Evolutionary conservation across 83 land plant genomes (phyloP), one percentile per base, ranked within the genome.

Genomic region (Diphasiastrum complanatum): DNA sequence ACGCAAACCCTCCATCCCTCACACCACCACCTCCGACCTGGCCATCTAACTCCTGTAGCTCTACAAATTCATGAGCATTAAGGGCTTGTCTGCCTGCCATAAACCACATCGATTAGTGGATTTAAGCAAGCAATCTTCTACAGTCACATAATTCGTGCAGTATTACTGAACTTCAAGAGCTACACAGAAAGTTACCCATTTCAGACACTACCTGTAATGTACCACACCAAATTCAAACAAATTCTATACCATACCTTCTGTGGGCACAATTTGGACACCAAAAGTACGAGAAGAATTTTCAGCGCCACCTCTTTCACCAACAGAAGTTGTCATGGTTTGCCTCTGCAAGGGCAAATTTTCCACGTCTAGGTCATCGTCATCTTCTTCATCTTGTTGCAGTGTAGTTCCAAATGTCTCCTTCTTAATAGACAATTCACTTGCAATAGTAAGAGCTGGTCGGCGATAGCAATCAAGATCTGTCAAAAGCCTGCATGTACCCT

Each of bases 401-500:
- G 26, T 41, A 20, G 26, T 67, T 45, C 34, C 20, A 47, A 64
- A 22, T n/a, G 57, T 45, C 4, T 73, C 64, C 43, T 60, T 68
- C 18, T 63, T 50, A 19, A 60, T 45, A 26, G 64, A 23, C 37
- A 74, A 77, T 35, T 68, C 77, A 20, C 64, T 23, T 54, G 76
- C 51, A 69, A 57, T 60, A 47, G 26, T 72, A 36, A 74, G 69
- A 33, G 51, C 56, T 18, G 65, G 74, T 46, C 77, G 80, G 31
- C 80, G 85, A 64, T 89, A 89, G 45, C 69, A 60, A 50, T 75
- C 81, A 30, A 89, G 72, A 70, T 77, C 79, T 26, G 83, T 75
- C 62, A 86, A 70, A 66, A 89, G 85, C 66, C 85, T 83, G 61
- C 88, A 86, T 0, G 79, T 74, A 18, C 79, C 87, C 91, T 87